Conservation (phyloP, 1,284 basidiomycete species). For the Puccinia hordei region DNA sequence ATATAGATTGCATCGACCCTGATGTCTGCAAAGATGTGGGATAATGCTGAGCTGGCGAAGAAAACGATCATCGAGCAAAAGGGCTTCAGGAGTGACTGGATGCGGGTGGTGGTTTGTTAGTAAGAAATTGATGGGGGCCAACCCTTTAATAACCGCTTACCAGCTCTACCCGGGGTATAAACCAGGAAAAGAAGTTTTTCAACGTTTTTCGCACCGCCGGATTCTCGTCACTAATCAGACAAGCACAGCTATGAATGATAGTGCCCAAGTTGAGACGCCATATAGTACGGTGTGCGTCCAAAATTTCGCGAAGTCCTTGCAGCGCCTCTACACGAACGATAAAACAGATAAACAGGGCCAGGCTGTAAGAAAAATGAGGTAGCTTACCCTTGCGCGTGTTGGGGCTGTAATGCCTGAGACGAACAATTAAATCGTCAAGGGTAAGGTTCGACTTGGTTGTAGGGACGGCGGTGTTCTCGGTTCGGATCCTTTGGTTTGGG, state of each 20-base stretch:
- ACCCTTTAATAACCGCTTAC: background rate
- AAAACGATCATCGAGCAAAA: constrained; percentile 75
- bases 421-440: constrained; percentile 74
- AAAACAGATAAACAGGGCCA: background rate
- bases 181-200: constrained; percentile 40
- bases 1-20: constrained; percentile 84
- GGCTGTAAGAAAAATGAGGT: background rate
- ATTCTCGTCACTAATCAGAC: constrained; percentile 69
- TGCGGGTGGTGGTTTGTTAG: constrained; percentile 48
- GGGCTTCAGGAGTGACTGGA: constrained; percentile 69
- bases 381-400: constrained; percentile 70
- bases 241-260: constrained; percentile 70
- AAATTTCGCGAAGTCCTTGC: constrained; percentile 76
- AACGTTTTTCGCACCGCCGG: constrained; percentile 32
- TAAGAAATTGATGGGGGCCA: background rate
- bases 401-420: constrained; percentile 80
- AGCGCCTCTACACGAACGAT: constrained; percentile 68
- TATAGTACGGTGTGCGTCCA: constrained; percentile 69
- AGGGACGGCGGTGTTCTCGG: constrained; percentile 64
- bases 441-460: constrained; percentile 76
- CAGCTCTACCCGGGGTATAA: constrained; percentile 16
- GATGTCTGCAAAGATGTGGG: constrained; percentile 91
- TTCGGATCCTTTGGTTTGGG: constrained; percentile 76
- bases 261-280: constrained; percentile 67
- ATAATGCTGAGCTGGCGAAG: constrained; percentile 85